Percentiles rank a stretch among this genome's conserved stretches.
These are phyloP conservation scores for Fomitiporia mediterranea DNA, from an alignment of 1,284 basidiomycete species.

Conservation along the genomic window DNA sequence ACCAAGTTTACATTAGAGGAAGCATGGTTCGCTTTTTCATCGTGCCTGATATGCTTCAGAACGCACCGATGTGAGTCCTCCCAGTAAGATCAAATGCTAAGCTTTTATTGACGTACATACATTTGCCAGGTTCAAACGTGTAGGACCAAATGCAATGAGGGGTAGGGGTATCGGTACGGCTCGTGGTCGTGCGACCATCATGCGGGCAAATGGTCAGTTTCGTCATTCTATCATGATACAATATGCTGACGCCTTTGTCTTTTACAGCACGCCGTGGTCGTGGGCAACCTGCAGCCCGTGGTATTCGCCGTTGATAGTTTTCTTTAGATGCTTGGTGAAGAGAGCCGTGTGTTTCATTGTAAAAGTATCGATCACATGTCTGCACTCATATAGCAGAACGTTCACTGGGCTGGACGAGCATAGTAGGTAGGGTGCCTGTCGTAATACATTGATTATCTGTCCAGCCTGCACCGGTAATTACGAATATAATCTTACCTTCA, in stretches of 20 bases:
- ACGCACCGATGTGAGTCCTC: slow-evolving; percentile 90
- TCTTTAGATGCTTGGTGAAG: background rate
- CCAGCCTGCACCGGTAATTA: too few species aligned
- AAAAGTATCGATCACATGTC: slow-evolving; percentile 11
- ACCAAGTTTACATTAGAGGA: slow-evolving; percentile 98
- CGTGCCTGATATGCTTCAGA: slow-evolving; percentile 98
- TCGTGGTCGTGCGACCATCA: slow-evolving; percentile 93
- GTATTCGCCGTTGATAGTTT: slow-evolving; percentile 65
- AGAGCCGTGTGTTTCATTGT: slow-evolving; percentile 7
- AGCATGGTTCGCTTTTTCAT: slow-evolving; percentile 99
- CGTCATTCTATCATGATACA: slow-evolving; percentile 38
- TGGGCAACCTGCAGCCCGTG: slow-evolving; percentile 67
- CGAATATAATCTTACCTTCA: too few species aligned
- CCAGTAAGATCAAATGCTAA: slow-evolving; percentile 1
- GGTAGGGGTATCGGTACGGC: slow-evolving; percentile 99
- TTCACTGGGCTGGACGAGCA: slow-evolving; percentile 7
- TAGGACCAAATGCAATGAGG: slow-evolving; percentile 97
- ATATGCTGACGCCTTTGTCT: slow-evolving; percentile 23
- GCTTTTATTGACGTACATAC: slow-evolving; percentile 18
- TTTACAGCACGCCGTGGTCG: slow-evolving; percentile 75
- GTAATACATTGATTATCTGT: slow-evolving; percentile 15
- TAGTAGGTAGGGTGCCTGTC: slow-evolving; percentile 2
- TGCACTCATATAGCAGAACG: too few species aligned
- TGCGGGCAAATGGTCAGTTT: slow-evolving; percentile 50
- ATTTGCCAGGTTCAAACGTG: slow-evolving; percentile 87